These are phyloP conservation scores for Geotrichum klebahnii DNA, from an alignment of 1,139 yeast species.

Conservation along the genomic window DNA sequence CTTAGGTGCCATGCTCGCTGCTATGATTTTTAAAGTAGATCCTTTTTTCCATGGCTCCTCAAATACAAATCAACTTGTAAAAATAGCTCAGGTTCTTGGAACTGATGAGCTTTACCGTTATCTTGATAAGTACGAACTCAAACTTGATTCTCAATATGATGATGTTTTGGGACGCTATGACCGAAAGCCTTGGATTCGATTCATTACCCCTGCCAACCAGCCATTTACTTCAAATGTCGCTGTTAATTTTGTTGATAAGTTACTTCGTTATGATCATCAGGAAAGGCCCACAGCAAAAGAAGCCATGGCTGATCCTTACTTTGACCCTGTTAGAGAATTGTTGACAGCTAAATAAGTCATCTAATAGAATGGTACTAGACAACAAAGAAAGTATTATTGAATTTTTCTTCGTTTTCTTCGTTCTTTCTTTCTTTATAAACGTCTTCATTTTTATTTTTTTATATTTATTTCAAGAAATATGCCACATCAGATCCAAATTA, in stretches of 20 bases:
- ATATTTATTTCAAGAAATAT: too few relatives aligned
- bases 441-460: too few relatives aligned
- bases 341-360: slow-evolving; percentile 3
- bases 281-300: slow-evolving; percentile 91
- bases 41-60: slow-evolving; percentile 97
- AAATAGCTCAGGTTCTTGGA: slow-evolving; percentile 89
- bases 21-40: slow-evolving; percentile 91
- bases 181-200: slow-evolving; percentile 83
- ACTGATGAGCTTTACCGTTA: slow-evolving; percentile 76
- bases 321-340: slow-evolving; percentile 41
- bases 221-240: slow-evolving; percentile 67
- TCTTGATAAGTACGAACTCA: slow-evolving; percentile 69
- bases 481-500: too few relatives aligned
- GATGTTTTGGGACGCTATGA: slow-evolving; percentile 70
- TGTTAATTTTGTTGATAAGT: slow-evolving; percentile 74
- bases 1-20: slow-evolving; percentile 95
- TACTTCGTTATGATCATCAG: slow-evolving; percentile 89
- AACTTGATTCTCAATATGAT: slow-evolving; percentile 73
- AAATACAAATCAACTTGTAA: slow-evolving; percentile 92
- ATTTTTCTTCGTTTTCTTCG: background rate
- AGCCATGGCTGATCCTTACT: slow-evolving; percentile 85
- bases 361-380: background rate
- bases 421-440: too few relatives aligned
- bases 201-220: slow-evolving; percentile 69
- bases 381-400: background rate